Conservation (phyloP, 768 basidiomycete species). For the Rhodotorula paludigena region DNA sequence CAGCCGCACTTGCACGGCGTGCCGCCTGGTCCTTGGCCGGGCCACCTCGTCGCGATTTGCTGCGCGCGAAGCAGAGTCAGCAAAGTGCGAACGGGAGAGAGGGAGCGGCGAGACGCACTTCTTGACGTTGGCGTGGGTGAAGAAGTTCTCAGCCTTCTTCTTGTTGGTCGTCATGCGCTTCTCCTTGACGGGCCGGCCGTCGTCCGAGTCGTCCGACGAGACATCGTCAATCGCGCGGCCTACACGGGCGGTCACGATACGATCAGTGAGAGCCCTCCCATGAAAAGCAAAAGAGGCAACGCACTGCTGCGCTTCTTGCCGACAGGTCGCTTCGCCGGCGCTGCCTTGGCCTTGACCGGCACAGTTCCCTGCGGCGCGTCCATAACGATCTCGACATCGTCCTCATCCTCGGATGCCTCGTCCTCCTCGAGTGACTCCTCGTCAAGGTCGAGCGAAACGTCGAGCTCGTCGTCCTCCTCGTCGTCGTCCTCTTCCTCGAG, state of each 20-base stretch:
- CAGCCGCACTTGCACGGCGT: slow-evolving; percentile 8
- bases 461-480: slow-evolving; percentile 15
- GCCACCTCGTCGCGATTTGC: slow-evolving; percentile 33
- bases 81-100: too few species aligned
- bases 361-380: neutral
- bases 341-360: neutral
- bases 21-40: slow-evolving; percentile 27
- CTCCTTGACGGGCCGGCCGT: slow-evolving; percentile 54
- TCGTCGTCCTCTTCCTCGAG: slow-evolving; percentile 31
- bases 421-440: slow-evolving; percentile 25
- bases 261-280: too few species aligned
- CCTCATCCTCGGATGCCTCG: slow-evolving; percentile 36
- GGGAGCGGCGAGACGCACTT: slow-evolving; percentile 16
- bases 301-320: slow-evolving; percentile 29
- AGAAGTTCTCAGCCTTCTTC: slow-evolving; percentile 73
- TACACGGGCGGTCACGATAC: neutral
- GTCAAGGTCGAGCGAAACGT: slow-evolving; percentile 31
- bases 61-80: neutral
- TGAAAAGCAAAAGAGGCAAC: neutral
- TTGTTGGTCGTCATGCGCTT: slow-evolving; percentile 91
- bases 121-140: slow-evolving; percentile 40
- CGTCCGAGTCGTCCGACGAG: slow-evolving; percentile 48
- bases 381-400: slow-evolving; percentile 38
- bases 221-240: slow-evolving; percentile 44
- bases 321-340: neutral